These are phyloP conservation scores for Xylaria castorea DNA, from an alignment of 495 filamentous ascomycete genomes.

Conservation along the genomic window DNA sequence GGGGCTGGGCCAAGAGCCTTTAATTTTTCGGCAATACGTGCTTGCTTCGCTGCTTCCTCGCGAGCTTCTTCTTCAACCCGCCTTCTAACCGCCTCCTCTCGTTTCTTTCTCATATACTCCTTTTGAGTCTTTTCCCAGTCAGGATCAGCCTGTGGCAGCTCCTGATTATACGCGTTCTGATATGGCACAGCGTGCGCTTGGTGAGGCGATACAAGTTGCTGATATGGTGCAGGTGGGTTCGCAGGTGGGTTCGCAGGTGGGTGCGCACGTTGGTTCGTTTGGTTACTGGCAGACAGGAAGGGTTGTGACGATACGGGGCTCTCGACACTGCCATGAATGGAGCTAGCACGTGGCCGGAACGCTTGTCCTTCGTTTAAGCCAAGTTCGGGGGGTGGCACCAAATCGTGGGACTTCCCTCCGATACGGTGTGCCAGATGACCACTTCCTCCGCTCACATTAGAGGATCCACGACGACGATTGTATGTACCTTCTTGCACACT, in stretches of 20 bases:
- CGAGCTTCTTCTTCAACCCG: slow-evolving; percentile 79
- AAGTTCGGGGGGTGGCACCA: slow-evolving; percentile 47
- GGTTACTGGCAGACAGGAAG: slow-evolving; percentile 47
- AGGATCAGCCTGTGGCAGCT: slow-evolving; percentile 58
- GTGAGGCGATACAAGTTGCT: slow-evolving; percentile 57
- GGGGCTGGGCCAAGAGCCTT: slow-evolving; percentile 76
- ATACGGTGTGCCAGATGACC: slow-evolving; percentile 64
- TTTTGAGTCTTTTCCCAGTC: slow-evolving; percentile 70
- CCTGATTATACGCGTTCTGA: slow-evolving; percentile 43
- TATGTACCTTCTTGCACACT: slow-evolving; percentile 74
- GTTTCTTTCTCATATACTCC: slow-evolving; percentile 82
- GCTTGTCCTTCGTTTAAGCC: slow-evolving; percentile 41
- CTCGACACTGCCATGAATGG: slow-evolving; percentile 54
- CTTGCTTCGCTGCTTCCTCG: slow-evolving; percentile 79
- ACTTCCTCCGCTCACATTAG: slow-evolving; percentile 92
- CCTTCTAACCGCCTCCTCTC: slow-evolving; percentile 78
- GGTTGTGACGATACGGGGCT: slow-evolving; percentile 54
- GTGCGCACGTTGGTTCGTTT: slow-evolving; percentile 43
- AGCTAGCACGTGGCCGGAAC: slow-evolving; percentile 50
- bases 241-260: slow-evolving; percentile 43
- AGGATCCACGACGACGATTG: slow-evolving; percentile 84
- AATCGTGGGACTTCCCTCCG: slow-evolving; percentile 51
- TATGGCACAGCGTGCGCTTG: slow-evolving; percentile 54
- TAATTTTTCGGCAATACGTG: slow-evolving; percentile 84
- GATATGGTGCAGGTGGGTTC: slow-evolving; percentile 53